Percentiles rank a stretch among this genome's conserved stretches.
phyloP scores from a whole-genome alignment of 2,329 filamentous ascomycete genomes.

The Aureobasidium zeae region DNA sequence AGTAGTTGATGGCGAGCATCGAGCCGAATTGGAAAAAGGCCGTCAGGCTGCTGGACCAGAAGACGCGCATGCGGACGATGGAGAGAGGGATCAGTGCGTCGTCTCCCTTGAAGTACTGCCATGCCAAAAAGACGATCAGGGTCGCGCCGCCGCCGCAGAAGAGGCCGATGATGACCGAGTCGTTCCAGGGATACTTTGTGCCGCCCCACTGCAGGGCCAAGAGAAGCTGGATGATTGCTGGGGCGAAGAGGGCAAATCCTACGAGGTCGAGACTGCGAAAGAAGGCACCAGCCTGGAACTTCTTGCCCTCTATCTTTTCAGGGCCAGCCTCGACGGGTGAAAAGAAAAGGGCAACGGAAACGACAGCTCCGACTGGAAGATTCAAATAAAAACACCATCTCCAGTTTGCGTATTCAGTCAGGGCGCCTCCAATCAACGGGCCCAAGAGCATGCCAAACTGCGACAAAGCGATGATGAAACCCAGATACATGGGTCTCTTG shows the following conservation, averaged over 20 bases:
- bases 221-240: conserved; percentile 31
- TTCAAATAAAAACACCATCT: conserved; percentile 11
- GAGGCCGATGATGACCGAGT: conserved; percentile 19
- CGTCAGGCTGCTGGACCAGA: conserved; percentile 17
- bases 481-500: conserved; percentile 38
- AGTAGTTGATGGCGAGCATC: conserved; percentile 20
- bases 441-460: conserved; percentile 33
- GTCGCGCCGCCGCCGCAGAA: conserved; percentile 1
- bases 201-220: conserved; percentile 41
- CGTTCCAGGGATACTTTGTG: conserved; percentile 29
- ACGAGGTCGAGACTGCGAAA: conserved; percentile 38
- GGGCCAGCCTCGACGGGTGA: conserved; percentile 25
- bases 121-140: conserved; percentile 11
- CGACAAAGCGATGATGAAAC: conserved; percentile 30
- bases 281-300: conserved; percentile 34
- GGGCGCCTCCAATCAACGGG: conserved; percentile 30
- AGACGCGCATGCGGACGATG: conserved; percentile 26
- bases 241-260: conserved; percentile 37
- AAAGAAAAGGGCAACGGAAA: conserved; percentile 28
- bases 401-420: conserved; percentile 39
- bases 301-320: conserved; percentile 23
- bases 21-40: conserved; percentile 25
- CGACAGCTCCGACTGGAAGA: conserved; percentile 35
- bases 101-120: conserved; percentile 13
- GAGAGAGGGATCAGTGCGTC: conserved; percentile 23